phyloP scores from a whole-genome alignment of 2,329 filamentous ascomycete species.

The Epichloe typhina region DNA sequence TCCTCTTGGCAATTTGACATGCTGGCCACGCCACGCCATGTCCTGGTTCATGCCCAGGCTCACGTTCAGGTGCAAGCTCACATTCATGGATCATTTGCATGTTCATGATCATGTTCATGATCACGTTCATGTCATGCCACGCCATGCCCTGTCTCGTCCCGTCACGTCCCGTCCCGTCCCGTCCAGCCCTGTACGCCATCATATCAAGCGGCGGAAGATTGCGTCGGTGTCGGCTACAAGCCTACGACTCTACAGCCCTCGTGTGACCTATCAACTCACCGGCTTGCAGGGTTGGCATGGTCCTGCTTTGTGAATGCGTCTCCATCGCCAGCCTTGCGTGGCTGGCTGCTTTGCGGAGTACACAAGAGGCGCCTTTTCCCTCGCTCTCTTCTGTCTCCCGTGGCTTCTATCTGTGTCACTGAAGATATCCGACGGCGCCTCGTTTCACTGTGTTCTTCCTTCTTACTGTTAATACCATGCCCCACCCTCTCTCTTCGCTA shows the following conservation, averaged over 20 bases:
- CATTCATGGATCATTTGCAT: background rate
- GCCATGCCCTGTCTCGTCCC: background rate
- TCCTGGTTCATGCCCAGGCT: background rate
- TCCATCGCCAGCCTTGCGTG: slow-evolving; percentile 1
- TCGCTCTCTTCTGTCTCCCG: background rate
- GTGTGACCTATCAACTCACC: slow-evolving; percentile 6
- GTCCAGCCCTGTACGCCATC: background rate
- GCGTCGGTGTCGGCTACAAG: slow-evolving; percentile 1
- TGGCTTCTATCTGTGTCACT: background rate
- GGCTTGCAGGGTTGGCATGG: slow-evolving; percentile 4
- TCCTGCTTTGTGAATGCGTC: background rate
- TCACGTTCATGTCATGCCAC: background rate
- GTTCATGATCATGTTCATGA: too few species aligned
- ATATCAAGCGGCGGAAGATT: slow-evolving; percentile 3
- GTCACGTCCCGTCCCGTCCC: background rate
- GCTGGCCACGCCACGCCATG: background rate
- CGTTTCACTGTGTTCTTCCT: background rate
- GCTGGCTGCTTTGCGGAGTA: background rate
- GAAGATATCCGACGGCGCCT: background rate
- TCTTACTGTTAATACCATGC: background rate
- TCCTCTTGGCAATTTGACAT: too few species aligned
- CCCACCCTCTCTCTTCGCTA: background rate
- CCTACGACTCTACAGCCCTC: background rate
- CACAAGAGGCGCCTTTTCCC: background rate
- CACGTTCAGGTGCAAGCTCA: background rate